Evolutionary conservation across 1,139 yeast species (phyloP), one percentile per base, ranked within the genome.

Genomic region (Candida sanyaensis): DNA sequence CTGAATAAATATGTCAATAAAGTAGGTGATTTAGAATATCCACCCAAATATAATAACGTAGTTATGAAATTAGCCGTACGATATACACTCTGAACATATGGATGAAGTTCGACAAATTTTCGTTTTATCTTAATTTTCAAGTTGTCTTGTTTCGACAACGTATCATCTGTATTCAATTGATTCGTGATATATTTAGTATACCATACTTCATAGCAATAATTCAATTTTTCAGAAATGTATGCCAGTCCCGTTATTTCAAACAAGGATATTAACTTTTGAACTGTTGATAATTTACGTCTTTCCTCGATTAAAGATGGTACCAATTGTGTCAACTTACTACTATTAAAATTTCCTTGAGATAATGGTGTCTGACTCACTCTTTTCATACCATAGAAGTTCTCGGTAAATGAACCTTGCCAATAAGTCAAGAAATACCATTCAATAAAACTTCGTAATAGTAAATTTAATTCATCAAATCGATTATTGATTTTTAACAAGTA

Each of bases 401-500:
- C 98, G 0, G 96, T 89, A 58, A 93, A 90, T 2, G 95, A 82
- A 0, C 96, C 84, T 59, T 88, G 92, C 90, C 96, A 88, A 48
- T 77, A 75, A 46, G 72, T 78, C 44, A 92, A 64, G 58, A 86
- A 89, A 56, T 80, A 78, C 75, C 84, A 85, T 64, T 93, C 97
- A 1, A 92, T 72, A n/a, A 78, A 55, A 0, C 88, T 83, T 62
- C 93, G 71, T 4, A 86, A 55, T 2, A 80, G 54, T 9, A 86
- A 65, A 56, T 86, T 87, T 32, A 90, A 58, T 67, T 89, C 96
- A 62, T 92, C 97, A 61, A 87, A 91, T 46, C 74, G 70, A 59
- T 88, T 84, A 36, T 89, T 83, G 6, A 87, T 58, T 51, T 76
- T 66, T 24, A 90, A 73, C 29, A 89, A 71, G 55, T 83, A 77